Conservation (phyloP, 345 rosid species). For the Trapa incisa region DNA sequence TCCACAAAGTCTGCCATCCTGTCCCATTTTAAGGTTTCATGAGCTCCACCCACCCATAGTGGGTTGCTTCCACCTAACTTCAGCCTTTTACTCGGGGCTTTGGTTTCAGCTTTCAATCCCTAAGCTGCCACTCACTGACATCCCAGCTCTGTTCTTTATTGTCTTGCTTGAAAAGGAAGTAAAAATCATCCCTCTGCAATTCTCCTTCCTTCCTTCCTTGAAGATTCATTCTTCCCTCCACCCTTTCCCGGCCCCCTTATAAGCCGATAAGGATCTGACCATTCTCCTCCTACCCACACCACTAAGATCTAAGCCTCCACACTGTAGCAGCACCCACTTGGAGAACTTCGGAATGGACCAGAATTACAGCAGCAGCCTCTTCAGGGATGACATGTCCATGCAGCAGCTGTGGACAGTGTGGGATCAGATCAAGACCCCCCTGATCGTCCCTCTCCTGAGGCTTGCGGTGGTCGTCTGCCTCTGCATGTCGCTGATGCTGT, state of each 20-base stretch:
- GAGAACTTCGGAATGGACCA: conserved; percentile 23
- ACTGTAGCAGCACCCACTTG: no score
- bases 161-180: conserved; percentile 28
- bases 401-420: conserved; percentile 42
- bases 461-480: conserved; percentile 52
- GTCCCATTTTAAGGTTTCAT: neutral
- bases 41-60: neutral
- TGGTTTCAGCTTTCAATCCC: neutral
- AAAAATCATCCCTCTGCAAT: conserved; percentile 8
- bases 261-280: neutral
- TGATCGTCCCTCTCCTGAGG: conserved; percentile 63
- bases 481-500: conserved; percentile 81
- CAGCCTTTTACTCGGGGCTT: neutral
- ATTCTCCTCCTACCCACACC: neutral
- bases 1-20: neutral
- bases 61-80: neutral
- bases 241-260: neutral
- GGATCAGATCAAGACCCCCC: conserved; percentile 67
- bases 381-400: conserved; percentile 41
- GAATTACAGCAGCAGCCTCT: conserved; percentile 16
- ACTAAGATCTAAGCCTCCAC: neutral
- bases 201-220: neutral
- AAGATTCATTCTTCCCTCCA: neutral
- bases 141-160: conserved; percentile 25
- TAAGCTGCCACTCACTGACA: conserved; percentile 12